Evolutionary conservation across 306 rosid genomes (phyloP), one percentile per base, ranked within the genome.

Genomic region (Ormosia emarginata): DNA sequence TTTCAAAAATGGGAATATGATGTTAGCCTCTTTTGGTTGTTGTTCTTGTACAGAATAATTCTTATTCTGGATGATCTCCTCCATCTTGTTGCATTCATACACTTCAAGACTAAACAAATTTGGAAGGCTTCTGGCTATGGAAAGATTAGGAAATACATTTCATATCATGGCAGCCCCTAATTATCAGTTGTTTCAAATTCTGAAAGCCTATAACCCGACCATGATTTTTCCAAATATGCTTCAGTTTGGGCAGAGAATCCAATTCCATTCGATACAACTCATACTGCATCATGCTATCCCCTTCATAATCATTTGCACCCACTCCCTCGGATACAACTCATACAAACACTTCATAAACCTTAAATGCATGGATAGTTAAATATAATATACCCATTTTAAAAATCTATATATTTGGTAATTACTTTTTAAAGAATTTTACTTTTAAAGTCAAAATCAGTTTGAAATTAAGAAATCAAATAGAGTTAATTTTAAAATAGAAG

Each of bases 241-340:
- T 71, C 17, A 70, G 33, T 18, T 70, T 67, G 3, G 76, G 76
- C 4, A 67, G 37, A 3, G 14, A 41, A 39, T 0, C 0, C 46
- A 79, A 55, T 0, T 0, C 0, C 1, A 67, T 2, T 0, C 0
- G 0, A 0, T 0, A 0, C 34, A 18, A 6, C 5, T 67, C 8
- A 17, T 33, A 63, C 3, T n/a, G 24, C 37, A 76, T 3, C 14
- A 2, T 37, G 7, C 0, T 30, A 30, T 36, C 12, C 24, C 24
- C 24, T 24, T 24, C 1, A 24, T 24, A 24, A 24, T 24, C 24
- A 24, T 24, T 24, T 24, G 24, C 24, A 24, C 24, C 24, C 24
- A 24, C 24, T 24, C 24, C 24, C 24, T 24, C 24, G 24, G 24
- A 24, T 24, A 24, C 24, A 24, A 24, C 24, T 24, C 24, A 24